Conservation (phyloP, 2,329 filamentous ascomycete genomes). For the Venturia aucupariae region DNA sequence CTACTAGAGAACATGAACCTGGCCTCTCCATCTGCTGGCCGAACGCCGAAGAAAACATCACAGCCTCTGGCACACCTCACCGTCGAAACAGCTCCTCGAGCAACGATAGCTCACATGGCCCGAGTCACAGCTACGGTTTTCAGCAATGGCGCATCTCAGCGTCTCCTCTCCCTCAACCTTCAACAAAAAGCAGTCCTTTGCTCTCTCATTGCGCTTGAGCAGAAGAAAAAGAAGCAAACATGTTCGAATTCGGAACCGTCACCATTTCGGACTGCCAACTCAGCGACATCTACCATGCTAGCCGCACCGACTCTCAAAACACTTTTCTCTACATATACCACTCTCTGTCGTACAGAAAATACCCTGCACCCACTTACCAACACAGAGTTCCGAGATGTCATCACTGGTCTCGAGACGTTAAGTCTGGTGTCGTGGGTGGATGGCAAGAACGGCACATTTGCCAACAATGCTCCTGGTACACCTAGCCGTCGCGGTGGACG, state of each 20-base stretch:
- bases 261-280: conserved; percentile 27
- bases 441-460: conserved; percentile 43
- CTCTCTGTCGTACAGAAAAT: conserved; percentile 78
- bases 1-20: conserved; percentile 76
- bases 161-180: conserved; percentile 79
- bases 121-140: conserved; percentile 85
- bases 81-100: conserved; percentile 71
- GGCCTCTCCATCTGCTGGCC: conserved; percentile 42
- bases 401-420: conserved; percentile 80
- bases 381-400: conserved; percentile 89
- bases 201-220: conserved; percentile 78
- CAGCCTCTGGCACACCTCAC: conserved; percentile 54
- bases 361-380: conserved; percentile 79
- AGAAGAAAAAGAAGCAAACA: conserved; percentile 35
- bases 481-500: conserved; percentile 9
- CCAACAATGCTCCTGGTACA: conserved; percentile 9
- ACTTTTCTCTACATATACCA: conserved; percentile 74
- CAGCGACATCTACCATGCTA: conserved; percentile 18
- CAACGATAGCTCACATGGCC: conserved; percentile 82
- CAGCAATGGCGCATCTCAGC: conserved; percentile 76
- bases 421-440: conserved; percentile 65
- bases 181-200: conserved; percentile 96
- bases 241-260: conserved; percentile 37
- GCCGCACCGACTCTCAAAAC: conserved; percentile 71
- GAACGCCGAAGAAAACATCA: conserved; percentile 26